Evolutionary conservation across 352 stramenopile species (phyloP), one percentile per base, ranked within the genome.

Genomic region (Pythium apleroticum): DNA sequence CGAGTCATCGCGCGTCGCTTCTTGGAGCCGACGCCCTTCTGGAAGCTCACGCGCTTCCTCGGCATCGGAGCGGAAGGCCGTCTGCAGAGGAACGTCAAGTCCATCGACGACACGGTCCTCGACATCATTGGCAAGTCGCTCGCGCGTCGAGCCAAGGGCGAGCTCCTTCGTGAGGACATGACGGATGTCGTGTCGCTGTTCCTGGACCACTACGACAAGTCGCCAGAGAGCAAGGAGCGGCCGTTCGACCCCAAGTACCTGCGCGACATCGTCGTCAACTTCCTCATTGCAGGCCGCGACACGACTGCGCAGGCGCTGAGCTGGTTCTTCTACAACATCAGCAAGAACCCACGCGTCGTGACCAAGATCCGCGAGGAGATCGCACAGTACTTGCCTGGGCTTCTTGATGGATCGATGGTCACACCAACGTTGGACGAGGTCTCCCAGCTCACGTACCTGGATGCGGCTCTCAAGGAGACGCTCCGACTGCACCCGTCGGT

Each of bases 271-370:
- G 73, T 92, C 19, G 71, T 94, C 28, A 84, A 81, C 33, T 89
- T 94, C 52, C 68, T 93, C 53, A 82, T 89, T n/a, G 86, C 81
- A 45, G 86, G 86, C 19, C 70, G 84, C 22, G 86, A 94, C 68
- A 88, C 84, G 0, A 91, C 84, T 0, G 68, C 86, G 15, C 69
- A 75, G 53, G 70, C 80, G 11, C 62, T 94, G 4, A 76, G 55
- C 17, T 94, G 86, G 86, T 84, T 90, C 61, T 84, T 93, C 49
- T 84, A 83, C 57, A 63, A 71, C 50, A 61, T 93, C 28, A 75
- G 43, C 48, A 62, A 75, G 27, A 66, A 93, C 46, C 80, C 81
- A 7, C 28, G 81, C 15, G 67, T 75, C 1, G 69, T 74, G 52
- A 43, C 49, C 8, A 76, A 75, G 27, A 77, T 88, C 17, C 66